A percentile compares a stretch with the other conserved stretches of the same genome.
Evolutionary conservation across 352 stramenopile genomes (phyloP).

Genomic region (Hyaloperonospora brassicae): DNA sequence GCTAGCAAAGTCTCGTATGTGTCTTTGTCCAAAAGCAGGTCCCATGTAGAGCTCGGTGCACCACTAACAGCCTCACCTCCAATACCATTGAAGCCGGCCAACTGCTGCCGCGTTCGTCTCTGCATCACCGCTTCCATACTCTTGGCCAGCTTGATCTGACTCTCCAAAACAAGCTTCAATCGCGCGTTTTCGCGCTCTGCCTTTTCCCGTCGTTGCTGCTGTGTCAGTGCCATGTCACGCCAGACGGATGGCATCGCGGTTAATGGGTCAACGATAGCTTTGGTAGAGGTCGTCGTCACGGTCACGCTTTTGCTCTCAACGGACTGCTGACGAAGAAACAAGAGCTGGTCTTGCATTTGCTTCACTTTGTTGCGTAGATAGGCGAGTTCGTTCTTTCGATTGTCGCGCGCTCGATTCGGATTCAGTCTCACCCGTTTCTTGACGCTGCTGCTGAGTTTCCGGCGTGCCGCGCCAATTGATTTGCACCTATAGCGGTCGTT

Average conservation of each 20-base stretch:
- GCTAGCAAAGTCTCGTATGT: conserved; percentile 30
- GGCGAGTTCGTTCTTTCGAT: conserved; percentile 33
- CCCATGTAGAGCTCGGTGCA: conserved; percentile 18
- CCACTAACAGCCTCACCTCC: conserved; percentile 12
- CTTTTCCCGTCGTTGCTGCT: conserved; percentile 29
- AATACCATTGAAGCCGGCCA: conserved; percentile 27
- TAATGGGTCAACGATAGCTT: conserved; percentile 10
- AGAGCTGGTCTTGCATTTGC: conserved; percentile 32
- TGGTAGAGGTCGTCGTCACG: conserved; percentile 2
- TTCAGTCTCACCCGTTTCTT: conserved; percentile 26
- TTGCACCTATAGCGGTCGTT: conserved; percentile 3
- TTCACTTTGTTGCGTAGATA: conserved; percentile 40
- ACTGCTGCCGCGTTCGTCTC: conserved; percentile 23
- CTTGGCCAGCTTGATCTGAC: conserved; percentile 40
- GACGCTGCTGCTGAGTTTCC: conserved; percentile 12
- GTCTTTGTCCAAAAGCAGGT: conserved; percentile 29
- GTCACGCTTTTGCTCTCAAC: conserved; percentile 17
- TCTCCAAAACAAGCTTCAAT: conserved; percentile 39
- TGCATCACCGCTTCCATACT: conserved; percentile 39
- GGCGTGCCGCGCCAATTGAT: not conserved
- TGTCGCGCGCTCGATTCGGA: conserved; percentile 32
- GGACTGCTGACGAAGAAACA: conserved; percentile 24
- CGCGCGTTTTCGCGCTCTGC: conserved; percentile 39
- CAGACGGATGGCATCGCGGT: conserved; percentile 21
- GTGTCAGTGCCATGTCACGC: conserved; percentile 27